Base-by-base conservation (phyloP, 805 yeast species). In the Zygosaccharomyces rouxii region DNA sequence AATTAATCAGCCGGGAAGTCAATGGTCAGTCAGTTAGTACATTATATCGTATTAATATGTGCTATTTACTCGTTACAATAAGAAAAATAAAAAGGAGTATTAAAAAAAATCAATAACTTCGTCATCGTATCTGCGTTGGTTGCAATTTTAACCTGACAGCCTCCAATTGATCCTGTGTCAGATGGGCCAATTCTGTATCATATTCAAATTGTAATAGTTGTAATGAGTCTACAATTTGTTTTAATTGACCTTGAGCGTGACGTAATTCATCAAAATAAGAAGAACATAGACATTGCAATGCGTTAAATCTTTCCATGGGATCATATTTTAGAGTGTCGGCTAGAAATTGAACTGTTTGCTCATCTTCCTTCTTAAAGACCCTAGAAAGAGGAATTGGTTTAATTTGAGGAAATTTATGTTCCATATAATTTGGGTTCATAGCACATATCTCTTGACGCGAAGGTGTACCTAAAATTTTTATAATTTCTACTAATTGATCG, bases 341-440 rank as follows among this genome's bases (percentile, higher is more conserved):
- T 53, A 86, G 69, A 54, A 86, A 74, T 45, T 74, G 76, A 21
- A 84, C 76, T 52, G 71, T 80, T 75, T 50, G 66, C 49, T 53
- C 79, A 40, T 71, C 73, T 48, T 70, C 71, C 19, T 66, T 57
- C 62, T 82, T 81, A 68, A 84, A 84, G 19, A 85, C 83, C 57
- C 80, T 83, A 31, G 71, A 64, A 51, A 86, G 70, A 38, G 92
- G 92, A 35, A 86, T 85, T 48, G 92, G 86, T 65, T 84, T 84
- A 56, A 86, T 86, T 52, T 78, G 80, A 7, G 99, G 98, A 75
- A 92, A 92, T 64, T 88, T 89, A 71, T 92, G 97, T 67, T 94
- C 98, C 84, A 89, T 87, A 71, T 92, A 94, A 68, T 89, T 90
- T 45, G 97, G 96, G 69, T 92, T 92, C 99, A 92, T 94, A 52